Evolutionary conservation across 176 grass and related monocot genomes (phyloP).

Genomic region (Alopecurus myosuroides): DNA sequence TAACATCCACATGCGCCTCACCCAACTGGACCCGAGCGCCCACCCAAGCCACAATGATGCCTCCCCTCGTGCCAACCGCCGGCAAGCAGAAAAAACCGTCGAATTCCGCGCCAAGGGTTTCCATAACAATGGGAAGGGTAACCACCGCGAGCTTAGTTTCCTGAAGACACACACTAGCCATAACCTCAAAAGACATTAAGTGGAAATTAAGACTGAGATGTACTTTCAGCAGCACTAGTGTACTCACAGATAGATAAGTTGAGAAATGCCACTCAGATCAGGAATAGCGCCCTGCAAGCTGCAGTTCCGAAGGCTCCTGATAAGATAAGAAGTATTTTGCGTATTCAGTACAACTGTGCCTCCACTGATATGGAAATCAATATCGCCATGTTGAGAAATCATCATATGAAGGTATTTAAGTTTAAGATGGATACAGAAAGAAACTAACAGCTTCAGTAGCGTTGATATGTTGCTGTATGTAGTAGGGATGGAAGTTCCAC

Average conservation of each 20-base stretch:
- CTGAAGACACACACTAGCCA: too few species aligned
- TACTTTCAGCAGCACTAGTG: conserved; percentile 7
- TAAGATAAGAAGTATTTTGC: conserved; percentile 34
- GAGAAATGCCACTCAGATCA: conserved; percentile 66
- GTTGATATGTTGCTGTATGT: conserved; percentile 63
- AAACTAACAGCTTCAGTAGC: conserved; percentile 83
- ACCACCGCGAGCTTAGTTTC: too few species aligned
- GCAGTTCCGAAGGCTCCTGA: conserved; percentile 97
- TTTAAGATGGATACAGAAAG: not conserved
- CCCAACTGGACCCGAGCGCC: too few species aligned
- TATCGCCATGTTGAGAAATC: not conserved
- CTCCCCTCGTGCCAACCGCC: too few species aligned
- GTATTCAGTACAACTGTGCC: not conserved
- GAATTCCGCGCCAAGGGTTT: too few species aligned
- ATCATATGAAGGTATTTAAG: not conserved
- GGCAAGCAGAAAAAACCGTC: too few species aligned
- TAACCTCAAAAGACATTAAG: not conserved
- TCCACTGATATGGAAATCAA: not conserved
- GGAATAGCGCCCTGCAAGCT: conserved; percentile 81
- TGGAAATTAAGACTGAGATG: not conserved
- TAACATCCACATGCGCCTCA: too few species aligned
- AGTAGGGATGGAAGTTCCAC: conserved; percentile 71
- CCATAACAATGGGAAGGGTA: too few species aligned
- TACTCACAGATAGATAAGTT: conserved; percentile 85
- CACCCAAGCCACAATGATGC: too few species aligned